A percentile compares a stretch with the other conserved stretches of the same genome.
Evolutionary conservation across 805 yeast species (phyloP).

Genomic region (Zygosaccharomyces pseudorouxii): DNA sequence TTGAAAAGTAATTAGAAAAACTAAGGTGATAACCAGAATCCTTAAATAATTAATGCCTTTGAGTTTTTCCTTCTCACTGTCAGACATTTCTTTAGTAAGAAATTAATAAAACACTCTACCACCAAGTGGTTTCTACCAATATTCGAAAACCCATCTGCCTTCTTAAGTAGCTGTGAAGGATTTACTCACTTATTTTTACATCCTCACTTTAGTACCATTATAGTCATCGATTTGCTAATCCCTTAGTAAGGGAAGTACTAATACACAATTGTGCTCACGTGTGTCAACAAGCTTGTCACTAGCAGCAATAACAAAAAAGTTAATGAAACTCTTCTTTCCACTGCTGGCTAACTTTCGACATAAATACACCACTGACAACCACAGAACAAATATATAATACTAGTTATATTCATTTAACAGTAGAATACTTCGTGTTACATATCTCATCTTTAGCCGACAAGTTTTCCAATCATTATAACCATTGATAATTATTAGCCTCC

Average conservation of each 20-base stretch:
- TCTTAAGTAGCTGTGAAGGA: neutral
- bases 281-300: too few species aligned
- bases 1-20: neutral
- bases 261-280: neutral
- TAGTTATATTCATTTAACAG: too few species aligned
- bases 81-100: neutral
- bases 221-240: neutral
- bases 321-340: too few species aligned
- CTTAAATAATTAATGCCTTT: neutral
- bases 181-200: neutral
- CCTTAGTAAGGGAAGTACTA: neutral
- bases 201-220: neutral
- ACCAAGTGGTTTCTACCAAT: neutral
- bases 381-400: too few species aligned
- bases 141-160: neutral
- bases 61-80: neutral
- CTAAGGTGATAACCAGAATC: neutral
- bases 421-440: too few species aligned
- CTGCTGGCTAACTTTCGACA: too few species aligned
- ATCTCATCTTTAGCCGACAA: too few species aligned
- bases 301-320: too few species aligned
- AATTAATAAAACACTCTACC: neutral
- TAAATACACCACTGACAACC: too few species aligned
- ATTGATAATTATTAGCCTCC: too few species aligned
- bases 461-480: too few species aligned